phyloP scores from a whole-genome alignment of 345 rosid genomes.

The Lepidium africanum region DNA sequence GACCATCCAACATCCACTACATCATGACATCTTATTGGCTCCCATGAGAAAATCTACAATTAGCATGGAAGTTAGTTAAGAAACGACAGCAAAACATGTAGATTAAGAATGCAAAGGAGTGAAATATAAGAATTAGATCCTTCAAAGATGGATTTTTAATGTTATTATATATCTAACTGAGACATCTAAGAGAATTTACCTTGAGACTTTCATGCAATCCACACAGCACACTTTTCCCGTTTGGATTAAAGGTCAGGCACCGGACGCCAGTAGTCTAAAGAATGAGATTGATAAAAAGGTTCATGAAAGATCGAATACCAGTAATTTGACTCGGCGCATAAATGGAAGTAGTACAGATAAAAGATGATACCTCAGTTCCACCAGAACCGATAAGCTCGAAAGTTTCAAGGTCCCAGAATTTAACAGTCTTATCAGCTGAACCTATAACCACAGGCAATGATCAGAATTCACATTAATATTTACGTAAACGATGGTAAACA shows the following conservation, averaged over 20 bases:
- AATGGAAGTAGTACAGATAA: background rate
- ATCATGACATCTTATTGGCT: conserved; percentile 88
- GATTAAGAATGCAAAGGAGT: background rate
- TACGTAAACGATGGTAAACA: background rate
- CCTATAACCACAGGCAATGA: conserved; percentile 37
- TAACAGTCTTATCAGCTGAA: conserved; percentile 96
- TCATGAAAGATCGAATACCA: background rate
- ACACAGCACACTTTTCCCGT: conserved; percentile 90
- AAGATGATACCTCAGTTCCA: conserved; percentile 78
- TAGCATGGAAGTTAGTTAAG: conserved; percentile 3
- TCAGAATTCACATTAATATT: background rate
- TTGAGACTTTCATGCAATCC: conserved; percentile 94
- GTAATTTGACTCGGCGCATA: background rate
- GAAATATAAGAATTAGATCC: background rate
- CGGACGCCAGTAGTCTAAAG: conserved; percentile 82
- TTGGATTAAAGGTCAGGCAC: conserved; percentile 87
- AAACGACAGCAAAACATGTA: conserved; percentile 6
- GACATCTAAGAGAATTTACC: conserved; percentile 34
- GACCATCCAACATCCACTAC: conserved; percentile 99
- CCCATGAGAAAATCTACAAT: conserved; percentile 91
- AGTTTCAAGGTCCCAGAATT: conserved; percentile 98
- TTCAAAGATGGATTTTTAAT: background rate
- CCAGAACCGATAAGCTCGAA: conserved; percentile 93
- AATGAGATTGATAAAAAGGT: conserved; percentile 4
- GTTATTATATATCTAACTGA: background rate